Conservation (phyloP, 2,329 filamentous ascomycete species). For the Neofusicoccum laricinum region DNA sequence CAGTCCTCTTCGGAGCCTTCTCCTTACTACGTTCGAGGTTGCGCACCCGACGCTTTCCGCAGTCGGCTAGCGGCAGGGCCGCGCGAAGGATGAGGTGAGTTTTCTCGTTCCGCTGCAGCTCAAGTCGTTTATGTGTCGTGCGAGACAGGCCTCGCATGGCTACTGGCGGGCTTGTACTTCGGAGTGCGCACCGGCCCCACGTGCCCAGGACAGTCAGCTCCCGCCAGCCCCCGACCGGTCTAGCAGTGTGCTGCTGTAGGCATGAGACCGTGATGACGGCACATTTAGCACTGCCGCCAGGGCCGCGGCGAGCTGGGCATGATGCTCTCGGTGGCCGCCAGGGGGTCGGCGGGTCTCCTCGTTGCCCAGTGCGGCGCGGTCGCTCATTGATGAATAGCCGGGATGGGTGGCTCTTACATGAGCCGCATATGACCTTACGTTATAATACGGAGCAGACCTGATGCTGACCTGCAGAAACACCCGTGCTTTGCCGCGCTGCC, state of each 20-base stretch:
- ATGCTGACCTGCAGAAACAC: too few relatives aligned
- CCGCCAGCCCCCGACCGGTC: neutral
- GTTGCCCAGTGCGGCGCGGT: too few relatives aligned
- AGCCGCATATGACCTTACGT: too few relatives aligned
- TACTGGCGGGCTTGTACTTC: neutral
- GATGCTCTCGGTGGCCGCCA: too few relatives aligned
- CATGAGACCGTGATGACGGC: neutral
- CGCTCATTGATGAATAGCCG: too few relatives aligned
- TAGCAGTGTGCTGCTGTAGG: neutral
- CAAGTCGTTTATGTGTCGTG: neutral
- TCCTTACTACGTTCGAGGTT: conserved; percentile 14
- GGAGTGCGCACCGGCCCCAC: neutral
- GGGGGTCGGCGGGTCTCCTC: too few relatives aligned
- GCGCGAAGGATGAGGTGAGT: neutral
- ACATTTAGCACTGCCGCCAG: too few relatives aligned
- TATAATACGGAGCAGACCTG: too few relatives aligned
- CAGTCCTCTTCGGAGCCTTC: conserved; percentile 1
- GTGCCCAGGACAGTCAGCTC: neutral
- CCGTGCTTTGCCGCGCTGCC: too few relatives aligned
- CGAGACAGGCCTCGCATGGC: neutral
- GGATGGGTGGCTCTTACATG: too few relatives aligned
- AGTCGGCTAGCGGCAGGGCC: neutral
- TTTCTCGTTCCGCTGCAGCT: neutral
- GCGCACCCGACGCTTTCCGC: neutral
- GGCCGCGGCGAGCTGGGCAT: too few relatives aligned